Evolutionary conservation across 2,329 filamentous ascomycete genomes (phyloP).

Genomic region (Onygena corvina): DNA sequence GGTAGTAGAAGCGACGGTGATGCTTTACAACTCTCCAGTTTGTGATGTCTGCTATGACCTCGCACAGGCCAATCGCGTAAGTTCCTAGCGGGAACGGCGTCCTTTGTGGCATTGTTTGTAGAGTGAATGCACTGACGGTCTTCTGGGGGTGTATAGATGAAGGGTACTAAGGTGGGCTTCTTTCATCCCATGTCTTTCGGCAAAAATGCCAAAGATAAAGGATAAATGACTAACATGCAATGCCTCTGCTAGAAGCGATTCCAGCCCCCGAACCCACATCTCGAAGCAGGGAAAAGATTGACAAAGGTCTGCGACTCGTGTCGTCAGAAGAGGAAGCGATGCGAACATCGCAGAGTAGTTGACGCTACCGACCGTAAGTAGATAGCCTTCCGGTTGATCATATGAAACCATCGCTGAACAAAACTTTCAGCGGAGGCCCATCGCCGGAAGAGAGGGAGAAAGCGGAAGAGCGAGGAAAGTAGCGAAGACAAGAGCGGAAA

Average conservation of each 20-base stretch:
- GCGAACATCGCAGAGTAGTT: conserved; percentile 17
- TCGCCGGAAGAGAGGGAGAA: conserved; percentile 12
- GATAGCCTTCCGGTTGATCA: background rate
- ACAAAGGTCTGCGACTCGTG: conserved; percentile 18
- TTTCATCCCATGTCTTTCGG: background rate
- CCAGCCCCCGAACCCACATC: conserved; percentile 16
- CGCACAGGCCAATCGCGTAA: conserved; percentile 16
- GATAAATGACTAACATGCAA: background rate
- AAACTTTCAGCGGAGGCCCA: conserved; percentile 10
- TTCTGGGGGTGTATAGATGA: background rate
- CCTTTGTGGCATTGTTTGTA: conserved; percentile 3
- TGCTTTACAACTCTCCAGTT: conserved; percentile 17
- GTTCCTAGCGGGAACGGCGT: background rate
- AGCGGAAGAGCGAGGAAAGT: conserved; percentile 4
- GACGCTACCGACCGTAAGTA: conserved; percentile 18
- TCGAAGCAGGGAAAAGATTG: conserved; percentile 17
- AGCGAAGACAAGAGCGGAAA: background rate
- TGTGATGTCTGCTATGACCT: conserved; percentile 15
- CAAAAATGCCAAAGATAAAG: background rate
- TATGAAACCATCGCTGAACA: background rate
- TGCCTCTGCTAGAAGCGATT: conserved; percentile 14
- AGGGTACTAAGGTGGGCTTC: conserved; percentile 8
- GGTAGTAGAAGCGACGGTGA: conserved; percentile 16
- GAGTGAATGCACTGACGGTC: background rate
- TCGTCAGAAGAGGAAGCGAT: conserved; percentile 17